These are phyloP conservation scores for Phytophthora constricta DNA, from an alignment of 352 stramenopile species.

Conservation along the genomic window DNA sequence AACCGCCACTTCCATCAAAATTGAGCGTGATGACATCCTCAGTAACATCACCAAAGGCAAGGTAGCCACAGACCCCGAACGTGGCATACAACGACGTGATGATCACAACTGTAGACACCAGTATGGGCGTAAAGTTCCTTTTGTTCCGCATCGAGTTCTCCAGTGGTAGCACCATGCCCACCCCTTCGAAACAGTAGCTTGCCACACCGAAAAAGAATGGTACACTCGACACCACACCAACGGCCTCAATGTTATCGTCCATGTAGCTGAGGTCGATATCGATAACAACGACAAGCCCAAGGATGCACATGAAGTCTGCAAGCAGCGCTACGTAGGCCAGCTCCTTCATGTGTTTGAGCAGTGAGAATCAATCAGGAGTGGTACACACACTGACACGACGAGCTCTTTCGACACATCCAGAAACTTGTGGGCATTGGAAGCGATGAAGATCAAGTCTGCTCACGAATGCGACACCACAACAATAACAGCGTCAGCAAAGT, in stretches of 20 bases:
- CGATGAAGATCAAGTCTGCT: conserved; percentile 95
- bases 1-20: conserved; percentile 60
- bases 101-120: conserved; percentile 75
- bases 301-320: conserved; percentile 90
- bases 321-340: conserved; percentile 89
- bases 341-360: conserved; percentile 89
- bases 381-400: conserved; percentile 64
- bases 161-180: conserved; percentile 90
- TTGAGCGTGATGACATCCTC: conserved; percentile 92
- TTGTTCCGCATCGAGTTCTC: conserved; percentile 88
- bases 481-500: too few species aligned
- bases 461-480: too few species aligned
- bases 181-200: conserved; percentile 92
- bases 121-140: conserved; percentile 72
- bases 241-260: conserved; percentile 60
- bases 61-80: conserved; percentile 89
- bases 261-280: conserved; percentile 84
- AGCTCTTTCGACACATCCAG: conserved; percentile 58
- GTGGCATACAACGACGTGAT: conserved; percentile 89
- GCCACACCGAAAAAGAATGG: conserved; percentile 91
- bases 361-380: conserved; percentile 80
- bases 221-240: conserved; percentile 66
- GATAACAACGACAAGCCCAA: conserved; percentile 84
- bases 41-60: conserved; percentile 84
- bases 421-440: conserved; percentile 86